phyloP scores from a whole-genome alignment of 129 eudicot genomes.

The Heracleum sosnowskyi region DNA sequence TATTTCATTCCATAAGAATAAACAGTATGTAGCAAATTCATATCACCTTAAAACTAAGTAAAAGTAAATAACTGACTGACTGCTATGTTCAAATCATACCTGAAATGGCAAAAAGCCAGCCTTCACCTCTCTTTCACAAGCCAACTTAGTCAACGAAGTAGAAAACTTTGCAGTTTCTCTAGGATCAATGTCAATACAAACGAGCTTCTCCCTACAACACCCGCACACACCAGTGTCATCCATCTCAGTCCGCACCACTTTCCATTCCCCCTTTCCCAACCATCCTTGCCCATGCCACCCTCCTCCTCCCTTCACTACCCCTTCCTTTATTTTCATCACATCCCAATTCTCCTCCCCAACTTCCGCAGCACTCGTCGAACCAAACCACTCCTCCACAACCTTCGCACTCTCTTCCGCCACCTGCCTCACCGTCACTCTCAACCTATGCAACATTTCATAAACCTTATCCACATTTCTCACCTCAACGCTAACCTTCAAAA shows the following conservation, averaged over 20 bases:
- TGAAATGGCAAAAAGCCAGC: conserved; percentile 61
- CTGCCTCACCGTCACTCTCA: conserved; percentile 64
- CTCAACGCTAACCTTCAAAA: conserved; percentile 58
- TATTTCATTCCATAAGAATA: neutral
- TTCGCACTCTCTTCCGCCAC: conserved; percentile 64
- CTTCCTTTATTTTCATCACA: conserved; percentile 50
- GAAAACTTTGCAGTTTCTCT: conserved; percentile 79
- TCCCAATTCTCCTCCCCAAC: conserved; percentile 73
- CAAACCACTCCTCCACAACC: conserved; percentile 75
- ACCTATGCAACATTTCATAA: conserved; percentile 77
- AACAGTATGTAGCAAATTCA: neutral
- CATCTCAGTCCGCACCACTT: conserved; percentile 63
- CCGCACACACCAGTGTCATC: conserved; percentile 59
- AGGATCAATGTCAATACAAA: conserved; percentile 89
- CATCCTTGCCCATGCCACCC: conserved; percentile 99
- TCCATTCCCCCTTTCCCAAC: conserved; percentile 86
- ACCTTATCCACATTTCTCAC: conserved; percentile 49
- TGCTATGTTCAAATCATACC: conserved; percentile 27
- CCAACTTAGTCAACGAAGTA: conserved; percentile 58
- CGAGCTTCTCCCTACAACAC: conserved; percentile 79
- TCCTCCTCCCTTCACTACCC: conserved; percentile 75
- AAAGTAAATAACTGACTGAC: too few species aligned
- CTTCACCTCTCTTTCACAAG: conserved; percentile 55
- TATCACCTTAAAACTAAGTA: neutral
- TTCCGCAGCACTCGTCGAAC: conserved; percentile 38